Evolutionary conservation across 2,329 filamentous ascomycete genomes (phyloP).

Genomic region (Penicillium sp.): DNA sequence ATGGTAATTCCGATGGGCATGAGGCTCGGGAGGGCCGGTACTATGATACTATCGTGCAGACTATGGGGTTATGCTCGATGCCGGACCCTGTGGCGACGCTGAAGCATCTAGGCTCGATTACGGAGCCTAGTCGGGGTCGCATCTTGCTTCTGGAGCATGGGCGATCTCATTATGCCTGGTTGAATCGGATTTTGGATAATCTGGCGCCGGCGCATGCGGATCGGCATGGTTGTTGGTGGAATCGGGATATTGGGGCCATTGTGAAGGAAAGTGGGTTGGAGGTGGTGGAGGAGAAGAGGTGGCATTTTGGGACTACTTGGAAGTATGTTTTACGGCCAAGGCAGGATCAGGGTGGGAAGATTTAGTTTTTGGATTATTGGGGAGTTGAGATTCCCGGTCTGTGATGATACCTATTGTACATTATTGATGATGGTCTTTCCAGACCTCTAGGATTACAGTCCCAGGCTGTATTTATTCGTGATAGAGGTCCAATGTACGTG

Average conservation of each 20-base stretch:
- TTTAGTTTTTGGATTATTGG: background rate
- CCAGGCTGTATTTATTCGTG: no score
- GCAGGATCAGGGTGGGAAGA: slow-evolving; percentile 2
- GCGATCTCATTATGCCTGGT: slow-evolving; percentile 47
- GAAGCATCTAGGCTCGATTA: slow-evolving; percentile 42
- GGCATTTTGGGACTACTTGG: slow-evolving; percentile 53
- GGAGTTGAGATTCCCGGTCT: background rate
- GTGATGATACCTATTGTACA: background rate
- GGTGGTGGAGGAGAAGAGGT: slow-evolving; percentile 49
- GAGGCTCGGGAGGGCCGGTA: slow-evolving; percentile 12
- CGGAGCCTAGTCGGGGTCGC: slow-evolving; percentile 41
- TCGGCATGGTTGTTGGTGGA: slow-evolving; percentile 56
- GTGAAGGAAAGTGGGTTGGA: slow-evolving; percentile 50
- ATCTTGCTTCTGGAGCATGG: slow-evolving; percentile 55
- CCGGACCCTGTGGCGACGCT: slow-evolving; percentile 45
- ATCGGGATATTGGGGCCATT: slow-evolving; percentile 53
- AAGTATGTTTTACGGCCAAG: slow-evolving; percentile 43
- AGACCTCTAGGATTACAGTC: no score
- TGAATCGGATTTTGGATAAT: slow-evolving; percentile 51
- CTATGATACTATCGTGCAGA: slow-evolving; percentile 53
- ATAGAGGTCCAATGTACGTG: no score
- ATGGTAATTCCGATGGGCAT: background rate
- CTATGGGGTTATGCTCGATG: slow-evolving; percentile 54
- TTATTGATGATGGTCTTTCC: background rate
- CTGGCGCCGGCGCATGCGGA: slow-evolving; percentile 51